Base-by-base conservation (phyloP, 345 rosid species). In the Bretschneidera sinensis region DNA sequence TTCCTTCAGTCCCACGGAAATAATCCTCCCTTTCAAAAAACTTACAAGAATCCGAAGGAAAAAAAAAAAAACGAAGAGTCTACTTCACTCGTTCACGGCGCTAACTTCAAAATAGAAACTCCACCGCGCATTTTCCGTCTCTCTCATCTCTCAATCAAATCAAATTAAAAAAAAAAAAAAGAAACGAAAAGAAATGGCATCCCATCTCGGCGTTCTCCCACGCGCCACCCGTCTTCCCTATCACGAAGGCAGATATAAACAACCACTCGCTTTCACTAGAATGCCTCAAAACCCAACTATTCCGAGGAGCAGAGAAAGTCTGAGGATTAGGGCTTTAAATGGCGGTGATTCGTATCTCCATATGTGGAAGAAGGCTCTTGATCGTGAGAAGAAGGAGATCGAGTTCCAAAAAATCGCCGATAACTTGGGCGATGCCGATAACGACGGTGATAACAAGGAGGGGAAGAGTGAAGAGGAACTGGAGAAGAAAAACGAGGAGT, bases 361-460 rank as follows among this genome's bases (percentile, higher is more conserved):
- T 66, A 89, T 85, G 92, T 87, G 98, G 98, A 81, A 61, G 74
- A 92, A 70, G 64, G 92, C 98, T 9, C 74, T 72, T 45, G 92
- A 86, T 31, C 84, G 91, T 28, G 88, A 85, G 61, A 74, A 80
- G 79, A 85, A 83, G 79, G 81, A 83, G 17, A 63, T 54, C 11
- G 95, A 83, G 54, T 85, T 89, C 58, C 76, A 82, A 58, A 81
- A 67, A 28, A 73, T 89, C 5, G 78, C 76, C 4, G 85, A 64
- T 35, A 67, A 58, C 28, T 51, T 64, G n/a, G 43, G 61, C 22
- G 63, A 21, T 8, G 22, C 0, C 21, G 66, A 24, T 14, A 21
- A 25, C 19, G 72, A 35, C 8, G 68, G 57, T 10, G 52, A 6
- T 1, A 78, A 31, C 2, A 55, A 11, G 0, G 39, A 39, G 15